Percentiles rank a stretch among this genome's conserved stretches.
Conservation (phyloP, 805 yeast species). For the Nadsonia fulvescens region DNA sequence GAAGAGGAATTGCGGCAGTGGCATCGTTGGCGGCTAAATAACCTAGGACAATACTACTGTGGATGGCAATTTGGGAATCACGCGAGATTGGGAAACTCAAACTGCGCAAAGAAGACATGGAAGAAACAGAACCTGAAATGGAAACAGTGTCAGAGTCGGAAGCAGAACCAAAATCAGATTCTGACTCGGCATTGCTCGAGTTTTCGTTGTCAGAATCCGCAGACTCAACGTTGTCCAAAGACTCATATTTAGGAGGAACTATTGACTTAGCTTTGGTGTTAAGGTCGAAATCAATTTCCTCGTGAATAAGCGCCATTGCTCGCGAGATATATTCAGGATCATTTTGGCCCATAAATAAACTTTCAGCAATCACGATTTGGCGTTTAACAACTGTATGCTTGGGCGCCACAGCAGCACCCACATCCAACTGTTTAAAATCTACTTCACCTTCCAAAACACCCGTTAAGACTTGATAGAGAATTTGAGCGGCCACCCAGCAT, state of each 20-base stretch:
- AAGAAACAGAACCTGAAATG: conserved; percentile 3
- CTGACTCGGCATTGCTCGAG: neutral
- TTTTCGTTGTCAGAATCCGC: conserved; percentile 1
- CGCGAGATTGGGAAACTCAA: conserved; percentile 6
- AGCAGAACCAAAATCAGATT: conserved; percentile 5
- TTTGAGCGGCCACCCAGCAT: conserved; percentile 14
- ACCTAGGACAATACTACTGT: conserved; percentile 12
- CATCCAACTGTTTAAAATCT: conserved; percentile 7
- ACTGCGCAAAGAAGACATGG: conserved; percentile 2
- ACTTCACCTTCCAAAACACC: conserved; percentile 8
- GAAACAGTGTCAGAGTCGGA: no score
- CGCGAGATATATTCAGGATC: conserved; percentile 9
- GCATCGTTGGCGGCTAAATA: conserved; percentile 8
- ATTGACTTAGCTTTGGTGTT: conserved; percentile 1
- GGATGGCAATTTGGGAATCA: conserved; percentile 14
- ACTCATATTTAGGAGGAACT: conserved; percentile 1
- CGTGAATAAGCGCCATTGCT: conserved; percentile 11
- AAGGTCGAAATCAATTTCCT: conserved; percentile 8
- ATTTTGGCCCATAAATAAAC: conserved; percentile 13
- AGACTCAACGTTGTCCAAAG: neutral
- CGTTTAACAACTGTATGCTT: conserved; percentile 13
- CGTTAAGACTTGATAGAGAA: conserved; percentile 12
- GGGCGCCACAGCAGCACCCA: conserved; percentile 14
- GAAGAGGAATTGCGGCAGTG: conserved; percentile 8
- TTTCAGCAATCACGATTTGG: conserved; percentile 14